Evolutionary conservation across 2,329 filamentous ascomycete genomes (phyloP).

Genomic region (Claviceps fusiformis): DNA sequence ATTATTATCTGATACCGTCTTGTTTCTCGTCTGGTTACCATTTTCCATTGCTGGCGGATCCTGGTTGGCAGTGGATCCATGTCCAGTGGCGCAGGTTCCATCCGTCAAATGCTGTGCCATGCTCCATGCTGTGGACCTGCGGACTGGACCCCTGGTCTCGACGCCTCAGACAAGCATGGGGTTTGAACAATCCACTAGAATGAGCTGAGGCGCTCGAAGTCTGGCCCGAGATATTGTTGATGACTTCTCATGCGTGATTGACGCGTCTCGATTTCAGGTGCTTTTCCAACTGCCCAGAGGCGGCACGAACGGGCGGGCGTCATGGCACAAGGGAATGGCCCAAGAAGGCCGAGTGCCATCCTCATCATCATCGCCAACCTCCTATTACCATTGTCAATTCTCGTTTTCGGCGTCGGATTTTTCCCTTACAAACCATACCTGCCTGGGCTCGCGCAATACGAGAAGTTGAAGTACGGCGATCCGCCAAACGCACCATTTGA

Average conservation of each 20-base stretch:
- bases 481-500: conserved; percentile 64
- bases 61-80: neutral
- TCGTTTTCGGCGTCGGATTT: conserved; percentile 78
- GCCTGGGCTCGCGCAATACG: conserved; percentile 64
- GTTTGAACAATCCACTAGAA: neutral
- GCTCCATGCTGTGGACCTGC: no score
- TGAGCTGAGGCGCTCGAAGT: neutral
- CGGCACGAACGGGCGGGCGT: conserved; percentile 7
- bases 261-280: neutral
- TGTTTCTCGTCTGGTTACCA: neutral
- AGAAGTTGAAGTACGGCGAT: conserved; percentile 37
- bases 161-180: neutral
- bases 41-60: neutral
- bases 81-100: conserved; percentile 1
- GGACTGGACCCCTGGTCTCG: neutral
- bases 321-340: conserved; percentile 14
- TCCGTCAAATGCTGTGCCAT: neutral
- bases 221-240: neutral
- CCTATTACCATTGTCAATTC: conserved; percentile 59
- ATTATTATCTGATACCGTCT: neutral
- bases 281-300: neutral
- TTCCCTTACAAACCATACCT: conserved; percentile 96
- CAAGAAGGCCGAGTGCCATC: conserved; percentile 19
- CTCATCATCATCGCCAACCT: conserved; percentile 57
- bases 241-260: neutral